These are phyloP conservation scores for Calonectria henricotiae DNA, from an alignment of 2,329 filamentous ascomycete species.

Conservation along the genomic window DNA sequence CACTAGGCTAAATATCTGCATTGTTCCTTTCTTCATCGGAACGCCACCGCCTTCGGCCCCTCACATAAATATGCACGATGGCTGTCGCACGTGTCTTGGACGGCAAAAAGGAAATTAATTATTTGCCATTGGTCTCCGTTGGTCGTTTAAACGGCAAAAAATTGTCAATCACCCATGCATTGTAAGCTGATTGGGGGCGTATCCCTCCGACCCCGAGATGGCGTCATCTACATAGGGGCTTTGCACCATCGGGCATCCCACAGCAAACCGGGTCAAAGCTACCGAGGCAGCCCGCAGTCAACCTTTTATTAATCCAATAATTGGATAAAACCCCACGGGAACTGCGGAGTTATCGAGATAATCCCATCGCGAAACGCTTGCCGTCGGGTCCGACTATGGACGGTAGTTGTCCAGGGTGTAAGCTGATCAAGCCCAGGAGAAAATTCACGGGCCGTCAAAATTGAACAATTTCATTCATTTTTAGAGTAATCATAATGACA, in stretches of 20 bases:
- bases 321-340: constrained; percentile 30
- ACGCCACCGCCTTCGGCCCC: neutral
- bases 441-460: neutral
- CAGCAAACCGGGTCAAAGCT: constrained; percentile 12
- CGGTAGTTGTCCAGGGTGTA: neutral
- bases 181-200: constrained; percentile 10
- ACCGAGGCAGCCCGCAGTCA: constrained; percentile 13
- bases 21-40: neutral
- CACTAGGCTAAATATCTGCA: neutral
- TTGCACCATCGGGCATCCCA: constrained; percentile 48
- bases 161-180: neutral
- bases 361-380: constrained; percentile 20
- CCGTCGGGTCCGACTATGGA: neutral
- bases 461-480: neutral
- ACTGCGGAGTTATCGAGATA: constrained; percentile 34
- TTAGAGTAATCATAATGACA: neutral
- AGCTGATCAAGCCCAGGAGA: neutral
- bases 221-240: constrained; percentile 46
- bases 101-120: constrained; percentile 5
- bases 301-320: constrained; percentile 8
- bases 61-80: constrained; percentile 14
- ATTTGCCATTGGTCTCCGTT: neutral
- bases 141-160: neutral
- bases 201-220: constrained; percentile 37
- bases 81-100: neutral